Evolutionary conservation across 805 yeast species (phyloP).

Genomic region (Yarrowia sp.): DNA sequence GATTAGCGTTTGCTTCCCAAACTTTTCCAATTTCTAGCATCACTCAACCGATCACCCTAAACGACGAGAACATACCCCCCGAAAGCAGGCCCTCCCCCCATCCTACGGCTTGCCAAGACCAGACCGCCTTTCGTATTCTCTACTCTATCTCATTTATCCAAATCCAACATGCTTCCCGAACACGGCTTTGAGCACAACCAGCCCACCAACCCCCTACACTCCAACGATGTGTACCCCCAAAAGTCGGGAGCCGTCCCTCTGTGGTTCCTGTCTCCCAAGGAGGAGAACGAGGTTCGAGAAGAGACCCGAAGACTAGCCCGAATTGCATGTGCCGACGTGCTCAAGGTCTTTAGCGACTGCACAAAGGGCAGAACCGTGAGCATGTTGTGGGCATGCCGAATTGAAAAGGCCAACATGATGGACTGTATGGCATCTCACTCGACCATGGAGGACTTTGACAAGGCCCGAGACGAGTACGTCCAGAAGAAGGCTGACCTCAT

Average conservation of each 20-base stretch:
- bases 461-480: conserved; percentile 47
- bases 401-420: conserved; percentile 48
- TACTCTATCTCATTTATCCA: background rate
- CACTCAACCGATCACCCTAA: conserved; percentile 20
- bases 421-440: conserved; percentile 51
- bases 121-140: conserved; percentile 7
- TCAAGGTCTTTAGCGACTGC: conserved; percentile 49
- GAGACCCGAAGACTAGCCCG: conserved; percentile 49
- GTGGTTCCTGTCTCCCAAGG: conserved; percentile 53
- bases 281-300: conserved; percentile 50
- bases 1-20: conserved; percentile 12
- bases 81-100: background rate
- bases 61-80: background rate
- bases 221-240: conserved; percentile 39
- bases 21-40: conserved; percentile 23
- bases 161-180: conserved; percentile 34
- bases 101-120: conserved; percentile 28
- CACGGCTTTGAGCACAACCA: conserved; percentile 35
- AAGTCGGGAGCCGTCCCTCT: conserved; percentile 44
- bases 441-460: conserved; percentile 46
- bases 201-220: conserved; percentile 36
- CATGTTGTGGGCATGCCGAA: conserved; percentile 52
- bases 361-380: conserved; percentile 49
- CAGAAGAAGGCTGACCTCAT: conserved; percentile 44
- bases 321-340: conserved; percentile 47